Evolutionary conservation across 1,284 basidiomycete genomes (phyloP), one percentile per base, ranked within the genome.

Genomic region (Irpex sp.): DNA sequence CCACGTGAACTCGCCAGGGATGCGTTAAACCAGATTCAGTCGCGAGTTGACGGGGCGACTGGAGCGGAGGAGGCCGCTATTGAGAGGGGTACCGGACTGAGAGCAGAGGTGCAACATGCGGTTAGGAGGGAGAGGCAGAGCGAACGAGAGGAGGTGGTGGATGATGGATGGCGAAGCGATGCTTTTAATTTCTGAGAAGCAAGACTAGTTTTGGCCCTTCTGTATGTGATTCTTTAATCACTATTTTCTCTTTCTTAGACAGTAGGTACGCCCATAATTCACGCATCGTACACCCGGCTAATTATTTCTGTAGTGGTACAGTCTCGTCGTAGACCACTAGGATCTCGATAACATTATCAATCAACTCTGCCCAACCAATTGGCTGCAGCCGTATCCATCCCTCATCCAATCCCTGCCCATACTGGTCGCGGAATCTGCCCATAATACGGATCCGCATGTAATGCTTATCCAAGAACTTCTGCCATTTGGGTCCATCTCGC

Each of bases 11-110:
- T 63, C 18, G 63, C 62, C 12, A 6, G 66, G 49, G 65, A 63
- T 48, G 65, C 58, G 36, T 55, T 64, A 39, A 61, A 60, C 35
- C 53, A 65, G 36, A 58, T 70, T 19, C 63, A 62, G 57, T 48
- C 55, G 8, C 28, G 39, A 10, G 61, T 53, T 33, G 60, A 64
- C 4, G 62, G 60, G 45, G 60, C 56, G 16, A 36, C 33, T 10
- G 56, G 63, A 33, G 56, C 56, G 9, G 56, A 48, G 37, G 19
- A 45, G 35, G 37, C 48, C 23, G 58, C n/a, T 6, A 21, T 62
- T 23, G 57, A 45, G 21, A 12, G 49, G 35, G 33, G 39, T 33
- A 36, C n/a, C n/a, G 33, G 54, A 5, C 51, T 58, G 35, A 14
- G 36, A 14, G 23, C 55, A 45, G 42, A 47, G 14, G 63, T 58